Conservation (phyloP, 805 yeast species). For the Pichia occidentalis region DNA sequence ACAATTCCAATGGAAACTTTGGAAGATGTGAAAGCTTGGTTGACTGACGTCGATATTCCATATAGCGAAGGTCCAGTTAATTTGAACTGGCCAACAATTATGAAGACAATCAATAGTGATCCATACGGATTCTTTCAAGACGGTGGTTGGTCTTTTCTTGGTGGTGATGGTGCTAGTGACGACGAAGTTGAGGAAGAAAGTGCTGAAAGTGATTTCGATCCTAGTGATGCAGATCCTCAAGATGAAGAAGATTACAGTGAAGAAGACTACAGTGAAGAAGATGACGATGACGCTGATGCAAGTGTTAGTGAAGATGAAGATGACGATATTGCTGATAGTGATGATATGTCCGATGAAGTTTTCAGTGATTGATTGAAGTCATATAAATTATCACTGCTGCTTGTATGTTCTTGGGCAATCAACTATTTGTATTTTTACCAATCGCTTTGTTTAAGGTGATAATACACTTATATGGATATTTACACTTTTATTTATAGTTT, state of each 20-base stretch:
- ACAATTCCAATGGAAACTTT: slow-evolving; percentile 89
- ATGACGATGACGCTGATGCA: slow-evolving; percentile 18
- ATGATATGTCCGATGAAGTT: slow-evolving; percentile 26
- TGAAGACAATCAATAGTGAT: slow-evolving; percentile 88
- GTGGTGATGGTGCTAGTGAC: slow-evolving; percentile 79
- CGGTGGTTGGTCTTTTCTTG: slow-evolving; percentile 95
- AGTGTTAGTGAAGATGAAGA: slow-evolving; percentile 21
- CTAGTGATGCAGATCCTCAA: slow-evolving; percentile 52
- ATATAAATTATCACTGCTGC: too few relatives aligned
- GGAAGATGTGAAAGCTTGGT: slow-evolving; percentile 93
- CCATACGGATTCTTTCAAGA: slow-evolving; percentile 90
- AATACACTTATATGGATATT: too few relatives aligned
- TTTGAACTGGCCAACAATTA: slow-evolving; percentile 90
- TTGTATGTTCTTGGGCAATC: too few relatives aligned
- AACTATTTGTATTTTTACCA: too few relatives aligned
- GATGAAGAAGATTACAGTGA: slow-evolving; percentile 41
- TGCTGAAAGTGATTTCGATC: slow-evolving; percentile 58
- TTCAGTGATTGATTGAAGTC: slow-evolving; percentile 26
- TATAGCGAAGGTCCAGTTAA: slow-evolving; percentile 91
- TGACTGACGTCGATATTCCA: slow-evolving; percentile 96
- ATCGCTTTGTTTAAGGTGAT: too few relatives aligned
- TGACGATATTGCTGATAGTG: slow-evolving; percentile 26
- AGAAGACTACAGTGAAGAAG: slow-evolving; percentile 25
- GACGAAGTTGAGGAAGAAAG: slow-evolving; percentile 64
- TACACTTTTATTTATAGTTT: not conserved